Conservation (phyloP, 768 basidiomycete genomes). For the Podaxis carcinomalis region DNA sequence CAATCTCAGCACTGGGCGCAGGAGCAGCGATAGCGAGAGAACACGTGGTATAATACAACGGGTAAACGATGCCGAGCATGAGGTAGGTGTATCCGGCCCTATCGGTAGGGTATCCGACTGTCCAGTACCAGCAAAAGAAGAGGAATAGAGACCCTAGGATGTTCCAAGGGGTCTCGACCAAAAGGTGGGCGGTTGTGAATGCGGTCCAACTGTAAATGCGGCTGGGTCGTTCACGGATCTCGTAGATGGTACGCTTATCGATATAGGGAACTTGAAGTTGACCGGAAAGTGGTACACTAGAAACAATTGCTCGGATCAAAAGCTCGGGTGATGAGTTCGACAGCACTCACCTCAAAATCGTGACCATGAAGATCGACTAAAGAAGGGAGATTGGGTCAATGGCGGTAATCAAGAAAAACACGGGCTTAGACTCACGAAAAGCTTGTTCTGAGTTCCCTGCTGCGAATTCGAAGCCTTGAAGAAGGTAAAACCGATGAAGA, state of each 20-base stretch:
- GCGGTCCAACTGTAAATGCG: constrained; percentile 66
- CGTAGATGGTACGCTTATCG: constrained; percentile 54
- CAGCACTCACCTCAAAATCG: constrained; percentile 32
- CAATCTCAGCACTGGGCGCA: constrained; percentile 55
- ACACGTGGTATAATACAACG: constrained; percentile 57
- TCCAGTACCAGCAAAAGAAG: constrained; percentile 71
- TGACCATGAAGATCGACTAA: constrained; percentile 53
- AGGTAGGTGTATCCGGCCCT: constrained; percentile 61
- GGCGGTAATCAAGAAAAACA: constrained; percentile 2
- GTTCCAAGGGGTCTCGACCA: constrained; percentile 61
- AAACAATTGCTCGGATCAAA: constrained; percentile 1
- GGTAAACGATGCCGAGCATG: constrained; percentile 48
- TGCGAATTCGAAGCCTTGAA: constrained; percentile 49
- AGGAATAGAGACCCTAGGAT: constrained; percentile 52
- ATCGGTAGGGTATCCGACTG: constrained; percentile 51
- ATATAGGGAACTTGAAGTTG: constrained; percentile 64
- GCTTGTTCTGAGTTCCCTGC: constrained; percentile 60
- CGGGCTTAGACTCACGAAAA: constrained; percentile 43
- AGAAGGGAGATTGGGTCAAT: neutral
- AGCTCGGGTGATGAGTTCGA: neutral
- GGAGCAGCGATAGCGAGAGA: constrained; percentile 57
- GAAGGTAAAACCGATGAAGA: constrained; percentile 64
- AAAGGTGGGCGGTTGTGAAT: constrained; percentile 47
- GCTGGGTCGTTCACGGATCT: constrained; percentile 64
- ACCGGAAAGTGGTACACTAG: constrained; percentile 49